phyloP scores from a whole-genome alignment of 495 filamentous ascomycete genomes.

The Lophiostoma macrostomum region DNA sequence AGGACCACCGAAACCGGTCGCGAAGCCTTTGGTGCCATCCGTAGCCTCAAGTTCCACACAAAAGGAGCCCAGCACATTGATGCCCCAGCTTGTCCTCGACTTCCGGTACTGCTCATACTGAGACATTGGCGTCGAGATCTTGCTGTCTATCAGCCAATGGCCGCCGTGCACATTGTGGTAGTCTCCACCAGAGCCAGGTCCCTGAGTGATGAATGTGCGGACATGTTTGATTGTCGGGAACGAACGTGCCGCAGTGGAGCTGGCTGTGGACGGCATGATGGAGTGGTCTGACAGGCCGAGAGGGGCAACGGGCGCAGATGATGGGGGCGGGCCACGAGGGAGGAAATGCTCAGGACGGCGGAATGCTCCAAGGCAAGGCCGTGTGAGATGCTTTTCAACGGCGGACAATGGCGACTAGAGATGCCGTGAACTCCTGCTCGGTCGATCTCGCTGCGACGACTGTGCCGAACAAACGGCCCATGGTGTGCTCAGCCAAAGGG shows the following conservation, averaged over 20 bases:
- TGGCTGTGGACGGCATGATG: constrained; percentile 15
- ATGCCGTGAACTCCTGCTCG: constrained; percentile 19
- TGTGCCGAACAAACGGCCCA: constrained; percentile 21
- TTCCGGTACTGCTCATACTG: constrained; percentile 80
- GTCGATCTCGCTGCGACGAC: constrained; percentile 29
- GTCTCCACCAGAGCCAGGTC: constrained; percentile 85
- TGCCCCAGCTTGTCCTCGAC: constrained; percentile 88
- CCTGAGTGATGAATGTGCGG: constrained; percentile 76
- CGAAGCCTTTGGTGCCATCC: constrained; percentile 87
- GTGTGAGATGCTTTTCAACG: neutral
- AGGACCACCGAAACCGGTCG: constrained; percentile 89
- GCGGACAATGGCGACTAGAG: constrained; percentile 5
- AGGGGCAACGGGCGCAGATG: neutral
- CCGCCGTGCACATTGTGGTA: constrained; percentile 95
- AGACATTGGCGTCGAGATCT: constrained; percentile 89
- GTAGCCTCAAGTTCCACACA: constrained; percentile 86
- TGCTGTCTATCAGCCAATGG: constrained; percentile 87
- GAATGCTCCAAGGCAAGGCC: neutral
- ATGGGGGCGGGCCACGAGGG: constrained; percentile 6
- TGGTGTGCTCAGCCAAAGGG: constrained; percentile 6
- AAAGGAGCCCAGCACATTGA: constrained; percentile 92
- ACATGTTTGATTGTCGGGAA: constrained; percentile 78
- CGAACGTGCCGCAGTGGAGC: constrained; percentile 7
- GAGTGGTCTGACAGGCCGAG: neutral
- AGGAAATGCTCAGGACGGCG: constrained; percentile 7